Evolutionary conservation across 2,329 filamentous ascomycete genomes (phyloP).

Genomic region (Phaeosphaeriaceae sp.): DNA sequence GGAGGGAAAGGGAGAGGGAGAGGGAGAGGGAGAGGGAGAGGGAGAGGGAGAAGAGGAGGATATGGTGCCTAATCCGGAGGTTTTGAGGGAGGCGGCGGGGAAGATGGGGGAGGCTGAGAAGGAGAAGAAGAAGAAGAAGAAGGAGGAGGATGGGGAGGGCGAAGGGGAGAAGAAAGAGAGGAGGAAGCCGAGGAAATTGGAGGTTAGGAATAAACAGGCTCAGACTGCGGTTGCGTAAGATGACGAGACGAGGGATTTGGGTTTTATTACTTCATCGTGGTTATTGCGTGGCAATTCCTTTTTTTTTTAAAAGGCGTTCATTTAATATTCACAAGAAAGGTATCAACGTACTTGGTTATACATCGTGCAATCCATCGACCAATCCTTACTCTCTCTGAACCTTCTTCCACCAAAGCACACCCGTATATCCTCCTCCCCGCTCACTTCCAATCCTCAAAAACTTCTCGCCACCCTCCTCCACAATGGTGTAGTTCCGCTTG

Average conservation of each 20-base stretch:
- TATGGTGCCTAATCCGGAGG: conserved; percentile 7
- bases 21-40: conserved; percentile 10
- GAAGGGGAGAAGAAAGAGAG: conserved; percentile 12
- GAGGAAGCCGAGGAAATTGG: conserved; percentile 36
- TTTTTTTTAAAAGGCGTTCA: too few species aligned
- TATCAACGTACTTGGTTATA: neutral
- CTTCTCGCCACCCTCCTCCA: conserved; percentile 20
- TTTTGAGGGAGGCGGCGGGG: conserved; percentile 6
- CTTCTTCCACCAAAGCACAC: conserved; percentile 33
- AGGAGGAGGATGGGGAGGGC: conserved; percentile 4
- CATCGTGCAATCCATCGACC: neutral
- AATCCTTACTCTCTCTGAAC: conserved; percentile 1
- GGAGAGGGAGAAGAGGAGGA: conserved; percentile 6
- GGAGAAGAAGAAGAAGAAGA: conserved; percentile 6
- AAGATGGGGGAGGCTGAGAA: conserved; percentile 8
- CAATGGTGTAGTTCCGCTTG: conserved; percentile 31
- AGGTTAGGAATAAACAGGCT: conserved; percentile 28
- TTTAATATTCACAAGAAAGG: neutral
- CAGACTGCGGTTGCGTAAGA: neutral
- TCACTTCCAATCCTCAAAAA: conserved; percentile 33
- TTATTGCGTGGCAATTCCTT: neutral
- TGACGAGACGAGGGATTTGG: too few species aligned
- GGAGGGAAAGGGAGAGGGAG: conserved; percentile 12
- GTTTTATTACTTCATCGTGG: too few species aligned
- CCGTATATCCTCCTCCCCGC: conserved; percentile 26